phyloP scores from a whole-genome alignment of 2,329 filamentous ascomycete species.

The Alternaria conjuncta region DNA sequence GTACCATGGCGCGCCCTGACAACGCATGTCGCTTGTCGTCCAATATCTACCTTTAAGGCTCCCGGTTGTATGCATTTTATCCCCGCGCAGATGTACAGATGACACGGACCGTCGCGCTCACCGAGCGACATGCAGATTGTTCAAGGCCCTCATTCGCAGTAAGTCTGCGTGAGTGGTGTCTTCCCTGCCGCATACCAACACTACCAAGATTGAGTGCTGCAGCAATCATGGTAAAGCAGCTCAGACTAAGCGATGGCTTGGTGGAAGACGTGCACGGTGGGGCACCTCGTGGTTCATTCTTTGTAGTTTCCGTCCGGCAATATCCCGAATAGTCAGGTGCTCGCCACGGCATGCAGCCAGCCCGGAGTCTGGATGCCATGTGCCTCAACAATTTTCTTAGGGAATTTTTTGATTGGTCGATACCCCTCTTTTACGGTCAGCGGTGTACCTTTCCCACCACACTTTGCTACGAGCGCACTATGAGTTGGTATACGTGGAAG shows the following conservation, averaged over 20 bases:
- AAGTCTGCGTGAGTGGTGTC: conserved; percentile 20
- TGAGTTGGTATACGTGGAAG: conserved; percentile 36
- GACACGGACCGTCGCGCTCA: conserved; percentile 32
- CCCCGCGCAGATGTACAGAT: conserved; percentile 19
- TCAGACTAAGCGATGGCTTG: conserved; percentile 3
- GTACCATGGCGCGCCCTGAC: conserved; percentile 2
- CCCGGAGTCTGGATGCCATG: conserved; percentile 31
- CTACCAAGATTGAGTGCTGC: conserved; percentile 1
- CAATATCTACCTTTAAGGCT: conserved; percentile 18
- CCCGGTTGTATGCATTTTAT: conserved; percentile 16
- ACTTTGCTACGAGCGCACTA: conserved; percentile 29
- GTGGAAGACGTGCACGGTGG: conserved; percentile 13
- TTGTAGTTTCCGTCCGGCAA: conserved; percentile 20
- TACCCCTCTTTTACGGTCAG: conserved; percentile 35
- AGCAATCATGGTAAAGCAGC: conserved; percentile 1
- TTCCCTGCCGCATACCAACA: conserved; percentile 15
- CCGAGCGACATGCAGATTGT: conserved; percentile 20
- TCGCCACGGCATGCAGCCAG: conserved; percentile 34
- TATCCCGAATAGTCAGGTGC: conserved; percentile 40
- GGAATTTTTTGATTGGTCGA: conserved; percentile 34
- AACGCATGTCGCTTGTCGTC: conserved; percentile 15
- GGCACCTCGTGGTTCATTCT: conserved; percentile 21
- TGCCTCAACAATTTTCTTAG: conserved; percentile 34
- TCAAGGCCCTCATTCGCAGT: conserved; percentile 18
- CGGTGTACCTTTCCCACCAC: conserved; percentile 34